phyloP scores from a whole-genome alignment of 768 basidiomycete species.

The Rhodotorula babjevae region DNA sequence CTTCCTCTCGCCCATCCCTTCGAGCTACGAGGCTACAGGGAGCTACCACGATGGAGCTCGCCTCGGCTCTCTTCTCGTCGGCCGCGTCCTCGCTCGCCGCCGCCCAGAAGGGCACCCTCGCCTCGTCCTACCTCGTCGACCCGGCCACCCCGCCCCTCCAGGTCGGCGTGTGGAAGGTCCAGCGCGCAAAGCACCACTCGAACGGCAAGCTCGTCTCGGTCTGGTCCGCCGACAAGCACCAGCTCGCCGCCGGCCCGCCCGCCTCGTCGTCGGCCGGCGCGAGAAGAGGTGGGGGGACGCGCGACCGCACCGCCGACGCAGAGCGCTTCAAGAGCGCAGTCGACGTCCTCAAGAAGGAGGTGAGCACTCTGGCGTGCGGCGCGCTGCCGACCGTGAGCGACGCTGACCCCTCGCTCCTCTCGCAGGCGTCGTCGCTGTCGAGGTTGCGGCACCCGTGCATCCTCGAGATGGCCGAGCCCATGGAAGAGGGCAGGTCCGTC shows the following conservation, averaged over 20 bases:
- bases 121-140: constrained; percentile 16
- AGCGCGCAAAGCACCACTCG: constrained; percentile 78
- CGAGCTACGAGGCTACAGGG: too few relatives aligned
- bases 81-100: constrained; percentile 21
- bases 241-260: constrained; percentile 61
- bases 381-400: fast-evolving
- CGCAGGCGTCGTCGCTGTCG: constrained; percentile 62
- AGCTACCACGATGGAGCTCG: constrained; percentile 19
- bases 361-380: constrained; percentile 46
- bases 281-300: constrained; percentile 48
- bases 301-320: constrained; percentile 44
- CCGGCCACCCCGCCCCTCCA: not conserved
- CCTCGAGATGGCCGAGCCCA: constrained; percentile 93
- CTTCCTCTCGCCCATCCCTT: too few relatives aligned
- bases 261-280: not conserved
- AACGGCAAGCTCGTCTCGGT: constrained; percentile 85
- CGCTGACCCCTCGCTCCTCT: not conserved
- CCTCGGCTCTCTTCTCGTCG: constrained; percentile 11
- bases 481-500: constrained; percentile 60
- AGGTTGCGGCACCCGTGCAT: constrained; percentile 88
- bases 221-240: constrained; percentile 84
- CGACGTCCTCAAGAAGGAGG: constrained; percentile 87
- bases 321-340: constrained; percentile 65
- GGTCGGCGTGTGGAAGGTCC: constrained; percentile 78
- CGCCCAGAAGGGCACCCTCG: not conserved